phyloP scores from a whole-genome alignment of 129 eudicot genomes.

The Kitagawia praeruptora region DNA sequence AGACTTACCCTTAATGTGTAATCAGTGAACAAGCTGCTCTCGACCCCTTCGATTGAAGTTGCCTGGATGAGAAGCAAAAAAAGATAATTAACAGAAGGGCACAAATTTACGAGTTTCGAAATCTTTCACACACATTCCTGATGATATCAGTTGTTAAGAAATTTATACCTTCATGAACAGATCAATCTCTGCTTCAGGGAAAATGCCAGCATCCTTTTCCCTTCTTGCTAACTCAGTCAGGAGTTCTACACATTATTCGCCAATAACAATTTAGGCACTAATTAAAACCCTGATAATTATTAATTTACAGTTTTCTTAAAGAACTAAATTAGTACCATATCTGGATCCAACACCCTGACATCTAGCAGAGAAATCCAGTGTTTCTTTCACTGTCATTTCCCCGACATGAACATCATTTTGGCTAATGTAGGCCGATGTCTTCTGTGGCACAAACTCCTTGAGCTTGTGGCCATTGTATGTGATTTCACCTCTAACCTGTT shows the following conservation, averaged over 20 bases:
- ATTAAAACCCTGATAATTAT: not conserved
- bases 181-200: slow-evolving; percentile 91
- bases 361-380: slow-evolving; percentile 77
- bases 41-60: slow-evolving; percentile 81
- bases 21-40: slow-evolving; percentile 83
- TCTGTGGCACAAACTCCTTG: slow-evolving; percentile 69
- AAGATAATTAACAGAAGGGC: not conserved
- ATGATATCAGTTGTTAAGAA: not conserved
- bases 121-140: not conserved
- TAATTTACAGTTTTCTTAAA: not conserved
- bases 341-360: slow-evolving; percentile 88
- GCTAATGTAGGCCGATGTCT: slow-evolving; percentile 77
- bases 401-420: slow-evolving; percentile 85
- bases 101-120: not conserved
- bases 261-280: not conserved
- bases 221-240: slow-evolving; percentile 82
- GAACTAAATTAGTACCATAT: slow-evolving; percentile 39
- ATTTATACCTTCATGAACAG: slow-evolving; percentile 83
- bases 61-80: slow-evolving; percentile 36
- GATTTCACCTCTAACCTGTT: slow-evolving; percentile 64
- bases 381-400: slow-evolving; percentile 81
- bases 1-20: slow-evolving; percentile 78
- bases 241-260: slow-evolving; percentile 38
- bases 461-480: slow-evolving; percentile 80
- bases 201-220: slow-evolving; percentile 69